These are phyloP conservation scores for Pholiota molesta DNA, from an alignment of 768 basidiomycete genomes.

Conservation along the genomic window DNA sequence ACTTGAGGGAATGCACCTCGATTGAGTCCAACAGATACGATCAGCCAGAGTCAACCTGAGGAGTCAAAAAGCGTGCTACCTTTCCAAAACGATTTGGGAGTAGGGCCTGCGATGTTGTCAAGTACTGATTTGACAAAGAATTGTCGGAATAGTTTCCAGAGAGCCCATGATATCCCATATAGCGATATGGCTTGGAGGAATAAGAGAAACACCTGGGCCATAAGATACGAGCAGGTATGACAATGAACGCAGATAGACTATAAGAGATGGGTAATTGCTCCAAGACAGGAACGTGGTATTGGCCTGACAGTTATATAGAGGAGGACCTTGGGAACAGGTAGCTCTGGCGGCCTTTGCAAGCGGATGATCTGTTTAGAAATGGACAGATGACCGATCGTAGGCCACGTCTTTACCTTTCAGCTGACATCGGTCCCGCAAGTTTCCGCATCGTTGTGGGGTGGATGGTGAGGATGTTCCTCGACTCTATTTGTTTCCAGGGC, in stretches of 20 bases:
- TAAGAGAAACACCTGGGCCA: constrained; percentile 6
- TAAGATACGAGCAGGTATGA: not conserved
- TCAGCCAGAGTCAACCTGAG: not conserved
- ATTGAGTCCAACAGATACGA: not conserved
- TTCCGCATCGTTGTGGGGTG: no score
- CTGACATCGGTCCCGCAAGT: not conserved
- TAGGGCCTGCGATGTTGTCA: constrained; percentile 44
- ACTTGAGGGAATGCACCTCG: constrained; percentile 39
- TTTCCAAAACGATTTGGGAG: constrained; percentile 31
- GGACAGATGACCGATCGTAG: not conserved
- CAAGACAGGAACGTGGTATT: not conserved
- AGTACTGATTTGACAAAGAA: constrained; percentile 26
- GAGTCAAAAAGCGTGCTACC: constrained; percentile 27
- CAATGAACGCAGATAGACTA: not conserved
- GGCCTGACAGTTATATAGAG: not conserved
- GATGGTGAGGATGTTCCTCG: not conserved
- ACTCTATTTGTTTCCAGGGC: not conserved
- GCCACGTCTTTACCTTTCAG: not conserved
- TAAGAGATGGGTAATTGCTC: no score
- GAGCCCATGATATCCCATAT: constrained; percentile 18
- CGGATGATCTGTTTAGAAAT: not conserved
- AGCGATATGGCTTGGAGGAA: constrained; percentile 8
- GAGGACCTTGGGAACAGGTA: not conserved
- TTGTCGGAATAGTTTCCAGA: constrained; percentile 24
- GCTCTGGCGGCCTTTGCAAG: not conserved